Base-by-base conservation (phyloP, 2,329 filamentous ascomycete species). In the Trichophyton benhamiae region DNA sequence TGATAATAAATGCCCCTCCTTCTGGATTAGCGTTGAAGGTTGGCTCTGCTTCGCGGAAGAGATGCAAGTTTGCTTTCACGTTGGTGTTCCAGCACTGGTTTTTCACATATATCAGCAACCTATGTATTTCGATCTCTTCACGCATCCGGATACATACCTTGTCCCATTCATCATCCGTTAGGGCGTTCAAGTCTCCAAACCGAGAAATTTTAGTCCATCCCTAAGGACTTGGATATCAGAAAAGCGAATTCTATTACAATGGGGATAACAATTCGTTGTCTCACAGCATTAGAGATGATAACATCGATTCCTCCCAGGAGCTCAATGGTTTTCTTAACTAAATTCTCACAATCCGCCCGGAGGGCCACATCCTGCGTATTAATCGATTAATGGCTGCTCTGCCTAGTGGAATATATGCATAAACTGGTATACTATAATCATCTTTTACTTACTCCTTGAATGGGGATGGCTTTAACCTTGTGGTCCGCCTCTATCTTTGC, bases 301-400 rank as follows among this genome's bases (percentile, higher is more conserved):
- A 90, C 80, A 73, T 94, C 88, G n/a, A 94, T 72, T 0, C 85
- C 83, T 3, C 86, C 87, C 65, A 89, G 78, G n/a, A 72, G 73
- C 27, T 79, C 74, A 57, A 85, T 77, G 1, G 83, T 81, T 52
- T 85, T 79, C 17, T 80, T 73, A 0, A 91, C 82, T 0, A 86
- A 78, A 0, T 77, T 75, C 57, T 77, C 72, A 64, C 88, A 83
- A 27, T 87, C 86, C 1, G 75, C 72, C 38, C 82, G 79, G 4
- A 78, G 75, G 15, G 82, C 83, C 52, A 88, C 79, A 71, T 92
- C 87, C 68, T 84, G 33, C 2, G 25, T n/a, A 42, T 49, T n/a
- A 2, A 44, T 30, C 15, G 8, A n/a, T 27, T 17, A 58, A 17
- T 22, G 5, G 5, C 30, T 57, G 1, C 11, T 15, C 4, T 30